Evolutionary conservation across 768 basidiomycete genomes (phyloP).

Genomic region (Russula dissimulans): DNA sequence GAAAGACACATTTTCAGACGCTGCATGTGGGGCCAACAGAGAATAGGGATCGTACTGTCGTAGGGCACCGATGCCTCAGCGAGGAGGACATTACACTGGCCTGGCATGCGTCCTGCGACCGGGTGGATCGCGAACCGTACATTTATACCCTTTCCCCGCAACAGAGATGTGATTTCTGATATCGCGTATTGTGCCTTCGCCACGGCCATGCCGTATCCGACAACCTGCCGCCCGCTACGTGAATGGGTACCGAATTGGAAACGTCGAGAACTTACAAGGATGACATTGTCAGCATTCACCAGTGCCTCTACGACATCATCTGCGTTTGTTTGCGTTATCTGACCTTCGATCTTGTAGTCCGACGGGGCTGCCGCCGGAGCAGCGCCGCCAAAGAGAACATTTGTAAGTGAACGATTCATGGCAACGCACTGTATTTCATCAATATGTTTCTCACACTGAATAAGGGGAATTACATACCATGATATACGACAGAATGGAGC

Average conservation of each 20-base stretch:
- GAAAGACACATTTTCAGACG: background rate
- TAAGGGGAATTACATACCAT: slow-evolving; percentile 48
- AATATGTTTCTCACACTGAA: slow-evolving; percentile 3
- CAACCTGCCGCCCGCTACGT: slow-evolving; percentile 37
- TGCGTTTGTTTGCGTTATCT: slow-evolving; percentile 64
- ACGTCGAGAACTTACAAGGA: slow-evolving; percentile 40
- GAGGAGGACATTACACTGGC: slow-evolving; percentile 85
- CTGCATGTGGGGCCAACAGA: background rate
- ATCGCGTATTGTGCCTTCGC: slow-evolving; percentile 79
- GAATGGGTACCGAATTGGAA: background rate
- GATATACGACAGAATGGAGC: slow-evolving; percentile 85
- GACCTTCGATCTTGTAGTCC: slow-evolving; percentile 71
- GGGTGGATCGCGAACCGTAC: slow-evolving; percentile 86
- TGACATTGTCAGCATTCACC: slow-evolving; percentile 73
- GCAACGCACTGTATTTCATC: slow-evolving; percentile 59
- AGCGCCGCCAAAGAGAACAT: slow-evolving; percentile 86
- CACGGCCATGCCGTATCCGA: slow-evolving; percentile 88
- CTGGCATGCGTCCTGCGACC: slow-evolving; percentile 89
- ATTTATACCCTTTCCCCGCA: slow-evolving; percentile 65
- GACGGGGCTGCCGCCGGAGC: slow-evolving; percentile 42
- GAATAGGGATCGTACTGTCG: slow-evolving; percentile 47
- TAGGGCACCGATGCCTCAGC: slow-evolving; percentile 89
- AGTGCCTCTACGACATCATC: slow-evolving; percentile 78
- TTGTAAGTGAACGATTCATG: slow-evolving; percentile 81
- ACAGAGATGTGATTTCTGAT: slow-evolving; percentile 63